Percentiles rank a stretch among this genome's conserved stretches.
phyloP scores from a whole-genome alignment of 2,329 filamentous ascomycete species.

The Penicillium concentricum region DNA sequence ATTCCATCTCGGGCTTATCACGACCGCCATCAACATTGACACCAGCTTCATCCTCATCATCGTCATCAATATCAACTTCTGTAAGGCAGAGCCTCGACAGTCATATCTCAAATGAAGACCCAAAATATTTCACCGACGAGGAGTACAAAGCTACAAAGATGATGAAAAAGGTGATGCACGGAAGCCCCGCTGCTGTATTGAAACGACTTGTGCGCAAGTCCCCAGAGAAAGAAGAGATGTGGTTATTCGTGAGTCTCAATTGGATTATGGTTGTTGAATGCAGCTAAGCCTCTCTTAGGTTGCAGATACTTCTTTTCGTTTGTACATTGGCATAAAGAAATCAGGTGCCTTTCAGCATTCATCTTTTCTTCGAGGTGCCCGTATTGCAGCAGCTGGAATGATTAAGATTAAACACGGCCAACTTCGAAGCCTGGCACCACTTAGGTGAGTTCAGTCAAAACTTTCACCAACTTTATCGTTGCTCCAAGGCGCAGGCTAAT shows the following conservation, averaged over 20 bases:
- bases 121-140: slow-evolving; percentile 64
- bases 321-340: slow-evolving; percentile 89
- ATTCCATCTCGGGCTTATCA: background rate
- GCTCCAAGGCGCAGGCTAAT: slow-evolving; percentile 14
- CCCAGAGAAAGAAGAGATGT: slow-evolving; percentile 80
- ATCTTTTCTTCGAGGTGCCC: slow-evolving; percentile 79
- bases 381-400: slow-evolving; percentile 78
- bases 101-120: slow-evolving; percentile 11
- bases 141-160: slow-evolving; percentile 62
- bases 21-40: background rate
- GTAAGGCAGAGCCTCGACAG: background rate
- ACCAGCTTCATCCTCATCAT: background rate
- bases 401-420: slow-evolving; percentile 83
- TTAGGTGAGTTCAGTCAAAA: slow-evolving; percentile 34
- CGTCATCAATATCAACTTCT: slow-evolving; percentile 27
- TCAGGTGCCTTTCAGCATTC: slow-evolving; percentile 88
- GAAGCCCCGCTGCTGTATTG: slow-evolving; percentile 70
- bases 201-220: slow-evolving; percentile 72
- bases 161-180: slow-evolving; percentile 61
- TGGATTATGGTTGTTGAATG: background rate
- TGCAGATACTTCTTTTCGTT: slow-evolving; percentile 71
- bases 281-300: slow-evolving; percentile 17
- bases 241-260: slow-evolving; percentile 69
- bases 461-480: background rate
- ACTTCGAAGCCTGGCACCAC: slow-evolving; percentile 67